These are phyloP conservation scores for Pleurotus sapidus DNA, from an alignment of 768 basidiomycete genomes.

Conservation along the genomic window DNA sequence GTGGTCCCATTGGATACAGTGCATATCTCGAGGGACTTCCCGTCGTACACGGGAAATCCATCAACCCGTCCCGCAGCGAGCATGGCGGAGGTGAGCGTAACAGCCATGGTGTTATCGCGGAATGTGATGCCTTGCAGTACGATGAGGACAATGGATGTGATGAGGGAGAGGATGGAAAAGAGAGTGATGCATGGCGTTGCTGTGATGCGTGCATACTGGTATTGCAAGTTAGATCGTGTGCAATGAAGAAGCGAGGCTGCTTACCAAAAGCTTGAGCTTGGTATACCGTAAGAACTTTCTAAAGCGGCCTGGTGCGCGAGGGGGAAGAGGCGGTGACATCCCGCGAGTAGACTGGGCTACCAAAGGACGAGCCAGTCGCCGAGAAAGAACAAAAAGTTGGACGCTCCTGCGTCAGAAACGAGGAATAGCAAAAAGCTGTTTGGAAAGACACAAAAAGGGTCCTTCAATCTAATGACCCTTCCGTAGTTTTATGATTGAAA, in stretches of 20 bases:
- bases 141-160: slow-evolving; percentile 37
- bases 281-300: background rate
- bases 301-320: slow-evolving; percentile 4
- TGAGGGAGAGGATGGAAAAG: slow-evolving; percentile 46
- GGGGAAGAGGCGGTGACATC: slow-evolving; percentile 7
- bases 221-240: background rate
- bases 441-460: background rate
- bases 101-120: slow-evolving; percentile 31
- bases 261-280: background rate
- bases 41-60: background rate
- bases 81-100: slow-evolving; percentile 27
- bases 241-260: background rate
- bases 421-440: background rate
- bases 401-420: slow-evolving; percentile 1
- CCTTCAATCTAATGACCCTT: background rate
- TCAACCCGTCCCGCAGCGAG: slow-evolving; percentile 14
- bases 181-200: slow-evolving; percentile 44
- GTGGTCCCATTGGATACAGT: background rate
- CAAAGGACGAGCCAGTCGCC: slow-evolving; percentile 4
- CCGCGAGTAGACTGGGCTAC: background rate
- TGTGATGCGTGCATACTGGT: slow-evolving; percentile 45
- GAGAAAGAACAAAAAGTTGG: slow-evolving; percentile 1
- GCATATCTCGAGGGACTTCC: background rate
- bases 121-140: slow-evolving; percentile 37
- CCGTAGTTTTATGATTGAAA: background rate